Evolutionary conservation across 768 basidiomycete genomes (phyloP).

Genomic region (Auriscalpium microsporum): DNA sequence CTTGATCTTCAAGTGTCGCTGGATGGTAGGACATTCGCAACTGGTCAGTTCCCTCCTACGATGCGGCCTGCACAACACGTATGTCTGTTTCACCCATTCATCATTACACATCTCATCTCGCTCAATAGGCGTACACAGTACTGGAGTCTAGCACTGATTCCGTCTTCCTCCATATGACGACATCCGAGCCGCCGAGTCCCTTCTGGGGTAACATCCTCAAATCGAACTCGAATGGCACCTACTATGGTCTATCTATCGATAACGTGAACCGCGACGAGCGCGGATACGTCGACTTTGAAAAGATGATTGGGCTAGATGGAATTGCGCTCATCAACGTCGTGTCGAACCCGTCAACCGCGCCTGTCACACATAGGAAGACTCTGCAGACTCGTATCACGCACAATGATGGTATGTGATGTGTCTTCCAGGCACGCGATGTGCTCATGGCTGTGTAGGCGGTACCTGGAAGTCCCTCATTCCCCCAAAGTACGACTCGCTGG

Average conservation of each 20-base stretch:
- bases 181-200: conserved; percentile 62
- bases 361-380: conserved; percentile 59
- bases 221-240: conserved; percentile 97
- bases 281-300: conserved; percentile 96
- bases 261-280: conserved; percentile 83
- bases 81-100: conserved; percentile 21
- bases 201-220: conserved; percentile 90
- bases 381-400: conserved; percentile 88
- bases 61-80: conserved; percentile 90
- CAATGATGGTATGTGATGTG: conserved; percentile 69
- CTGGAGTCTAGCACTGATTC: conserved; percentile 90
- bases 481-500: conserved; percentile 68
- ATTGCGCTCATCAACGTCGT: conserved; percentile 93
- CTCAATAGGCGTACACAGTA: conserved; percentile 74
- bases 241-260: conserved; percentile 81
- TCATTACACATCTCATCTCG: neutral
- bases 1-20: conserved; percentile 88
- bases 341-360: conserved; percentile 68
- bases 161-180: conserved; percentile 94
- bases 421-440: neutral
- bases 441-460: conserved; percentile 44
- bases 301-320: conserved; percentile 91
- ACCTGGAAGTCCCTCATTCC: conserved; percentile 81
- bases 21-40: conserved; percentile 79
- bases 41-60: conserved; percentile 82